Evolutionary conservation across 305 asterid genomes (phyloP), one percentile per base, ranked within the genome.

Genomic region (Plantago lanceolata): DNA sequence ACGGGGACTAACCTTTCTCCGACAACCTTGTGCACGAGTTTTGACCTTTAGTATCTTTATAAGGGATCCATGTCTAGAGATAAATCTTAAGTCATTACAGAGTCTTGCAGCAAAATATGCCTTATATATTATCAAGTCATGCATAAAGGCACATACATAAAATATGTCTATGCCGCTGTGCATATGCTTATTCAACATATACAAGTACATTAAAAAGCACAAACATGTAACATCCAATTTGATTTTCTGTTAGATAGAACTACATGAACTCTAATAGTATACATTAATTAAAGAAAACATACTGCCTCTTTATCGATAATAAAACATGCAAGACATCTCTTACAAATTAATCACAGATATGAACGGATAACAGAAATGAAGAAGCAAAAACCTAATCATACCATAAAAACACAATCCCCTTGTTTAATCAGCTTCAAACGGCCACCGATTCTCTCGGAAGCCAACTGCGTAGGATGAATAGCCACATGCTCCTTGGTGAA

Each of bases 381-480:
- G 5, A 58, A 4, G 18, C 48, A 11, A 40, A 40, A 40, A 40
- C 47, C 47, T 40, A 19, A 20, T 13, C 52, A 55, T 61, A 94
- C 99, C 97, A 90, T 78, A 65, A 75, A 88, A 66, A 94, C 86
- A 69, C 80, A 71, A 79, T 63, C 75, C 57, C 87, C 97, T 75
- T 85, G 96, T 82, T 94, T 94, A 65, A 85, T 72, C 87, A 94
- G 79, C 94, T 82, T 94, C 90, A 94, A 82, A 40, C 99, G 85
- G 55, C 99, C 99, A 62, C 99, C 78, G 71, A 94, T 90, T 79
- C 97, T 79, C 81, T 94, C 97, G 14, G 95, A 79, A 31, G 91
- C 96, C 13, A 71, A 79, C 78, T 94, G 97, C 50, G 96, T 79
- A 2, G 96, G 97, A 78, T 90, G 99, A 79, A 94, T 85, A 19